Evolutionary conservation across 768 basidiomycete genomes (phyloP), one percentile per base, ranked within the genome.

Genomic region (Lyophyllum semitale): DNA sequence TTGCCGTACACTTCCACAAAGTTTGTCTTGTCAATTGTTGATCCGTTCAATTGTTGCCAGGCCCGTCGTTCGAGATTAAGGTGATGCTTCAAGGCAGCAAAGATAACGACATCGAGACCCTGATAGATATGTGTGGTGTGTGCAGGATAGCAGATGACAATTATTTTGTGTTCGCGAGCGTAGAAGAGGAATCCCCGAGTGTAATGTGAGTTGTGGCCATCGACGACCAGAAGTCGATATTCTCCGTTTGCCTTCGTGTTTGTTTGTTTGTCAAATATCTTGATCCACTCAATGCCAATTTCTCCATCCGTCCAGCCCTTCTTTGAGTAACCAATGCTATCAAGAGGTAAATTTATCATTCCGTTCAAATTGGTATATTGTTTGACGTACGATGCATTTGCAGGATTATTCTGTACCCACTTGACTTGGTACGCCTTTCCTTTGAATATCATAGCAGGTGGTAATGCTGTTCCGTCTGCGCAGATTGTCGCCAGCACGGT

Each of bases 91-190:
- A 78, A 66, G 27, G 38, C 62, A 23, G 63, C 67, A 59, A 79
- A 79, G 56, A 74, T 75, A 3, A 75, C 70, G 26, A 79, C 73
- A 62, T 79, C 75, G 23, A 80, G 73, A 8, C 77, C 76, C 59
- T 80, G 77, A 8, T 75, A 65, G 1, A 69, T 67, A 62, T 78
- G 74, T 0, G 74, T 77, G 50, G 71, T 72, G 50, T 77, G 74
- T 13, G 73, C 61, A 40, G 72, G 78, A 58, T 77, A 79, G 20
- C 68, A 70, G 7, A 73, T 59, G 13, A 78, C 57, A 1, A 4
- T 2, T 42, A 81, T 78, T 50, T 76, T 75, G 61, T 76, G 57
- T 32, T 54, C 54, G 1, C 22, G 15, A 0, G 67, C 63, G 61
- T 66, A 76, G 13, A 72, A 53, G 23, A 81, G 64, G 43, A 79